Base-by-base conservation (phyloP, 208 protist species). In the Plasmodiophora brassicae region DNA sequence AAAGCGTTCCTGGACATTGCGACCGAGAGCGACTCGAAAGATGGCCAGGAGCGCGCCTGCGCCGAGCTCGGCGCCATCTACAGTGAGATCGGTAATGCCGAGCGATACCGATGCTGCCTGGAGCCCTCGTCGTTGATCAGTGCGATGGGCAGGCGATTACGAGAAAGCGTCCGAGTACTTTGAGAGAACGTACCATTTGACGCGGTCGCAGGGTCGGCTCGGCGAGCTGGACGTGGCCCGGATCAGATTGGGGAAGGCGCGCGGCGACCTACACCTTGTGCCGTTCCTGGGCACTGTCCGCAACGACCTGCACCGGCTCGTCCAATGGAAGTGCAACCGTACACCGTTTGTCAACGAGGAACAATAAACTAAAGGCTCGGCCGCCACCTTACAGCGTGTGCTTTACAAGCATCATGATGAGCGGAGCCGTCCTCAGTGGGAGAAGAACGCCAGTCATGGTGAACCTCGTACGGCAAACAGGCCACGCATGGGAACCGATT, bases 311-410 rank as follows among this genome's bases (percentile, higher is more conserved):
- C n/a, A 71, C n/a, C 22, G 35, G 8, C 88, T 90, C 10, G 46
- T 90, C 43, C 22, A 0, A 0, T 90, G 88, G 88, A 85, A 90
- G 60, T 87, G 85, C 60, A 90, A 28, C 39, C 43, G 88, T 0
- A 50, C 45, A 0, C 88, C 88, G 0, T 87, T 90, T 46, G 28
- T 84, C 45, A 60, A 87, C 0, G n/a, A 45, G 22, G 36, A 87
- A 25, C 25, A 87, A 20, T 87, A 71, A 45, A 87, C 43, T 10
- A 45, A n/a, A n/a, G n/a, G n/a, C n/a, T n/a, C n/a, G n/a, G n/a
- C n/a, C n/a, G n/a, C n/a, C n/a, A n/a, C n/a, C n/a, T n/a, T n/a
- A n/a, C n/a, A n/a, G n/a, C n/a, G n/a, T n/a, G n/a, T n/a, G n/a
- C n/a, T n/a, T n/a, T n/a, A n/a, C n/a, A n/a, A n/a, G n/a, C n/a